These are phyloP conservation scores for Wickerhamiella allomyrinae DNA, from an alignment of 805 yeast species.

Conservation along the genomic window DNA sequence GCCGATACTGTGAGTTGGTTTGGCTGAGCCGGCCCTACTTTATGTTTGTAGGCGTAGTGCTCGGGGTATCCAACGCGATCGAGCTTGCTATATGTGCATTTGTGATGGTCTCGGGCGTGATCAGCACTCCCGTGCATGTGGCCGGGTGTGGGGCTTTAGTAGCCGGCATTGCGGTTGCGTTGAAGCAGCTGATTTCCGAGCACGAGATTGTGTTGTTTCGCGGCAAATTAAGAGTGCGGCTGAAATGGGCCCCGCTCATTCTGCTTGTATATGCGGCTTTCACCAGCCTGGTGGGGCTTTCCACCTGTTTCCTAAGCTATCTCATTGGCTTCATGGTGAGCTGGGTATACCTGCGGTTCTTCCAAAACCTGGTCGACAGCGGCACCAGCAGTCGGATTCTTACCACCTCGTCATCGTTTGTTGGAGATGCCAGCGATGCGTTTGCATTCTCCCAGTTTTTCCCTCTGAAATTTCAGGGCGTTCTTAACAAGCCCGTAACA, in stretches of 20 bases:
- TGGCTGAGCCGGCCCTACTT: conserved; percentile 47
- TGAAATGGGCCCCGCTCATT: conserved; percentile 30
- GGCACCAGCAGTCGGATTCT: not conserved
- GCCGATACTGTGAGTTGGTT: conserved; percentile 47
- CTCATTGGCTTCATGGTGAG: conserved; percentile 42
- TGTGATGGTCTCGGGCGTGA: conserved; percentile 1
- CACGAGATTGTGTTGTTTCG: conserved; percentile 38
- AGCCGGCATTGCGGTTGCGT: conserved; percentile 45
- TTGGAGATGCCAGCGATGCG: conserved; percentile 85
- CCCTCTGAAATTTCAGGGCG: conserved; percentile 46
- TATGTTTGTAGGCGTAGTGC: conserved; percentile 31
- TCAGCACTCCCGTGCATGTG: not conserved
- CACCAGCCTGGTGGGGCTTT: conserved; percentile 19
- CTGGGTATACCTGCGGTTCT: conserved; percentile 70
- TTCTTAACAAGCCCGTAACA: conserved; percentile 39
- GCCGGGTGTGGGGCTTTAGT: conserved; percentile 23
- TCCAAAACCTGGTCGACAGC: conserved; percentile 27
- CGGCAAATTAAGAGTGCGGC: conserved; percentile 31
- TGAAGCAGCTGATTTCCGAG: conserved; percentile 52
- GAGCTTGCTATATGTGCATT: conserved; percentile 10
- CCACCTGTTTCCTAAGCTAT: conserved; percentile 17
- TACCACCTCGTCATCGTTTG: conserved; percentile 31
- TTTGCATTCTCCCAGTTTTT: conserved; percentile 73
- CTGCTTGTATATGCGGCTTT: conserved; percentile 21
- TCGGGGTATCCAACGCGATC: conserved; percentile 24